Evolutionary conservation across 768 basidiomycete species (phyloP).

Genomic region (Mycena epipterygia): DNA sequence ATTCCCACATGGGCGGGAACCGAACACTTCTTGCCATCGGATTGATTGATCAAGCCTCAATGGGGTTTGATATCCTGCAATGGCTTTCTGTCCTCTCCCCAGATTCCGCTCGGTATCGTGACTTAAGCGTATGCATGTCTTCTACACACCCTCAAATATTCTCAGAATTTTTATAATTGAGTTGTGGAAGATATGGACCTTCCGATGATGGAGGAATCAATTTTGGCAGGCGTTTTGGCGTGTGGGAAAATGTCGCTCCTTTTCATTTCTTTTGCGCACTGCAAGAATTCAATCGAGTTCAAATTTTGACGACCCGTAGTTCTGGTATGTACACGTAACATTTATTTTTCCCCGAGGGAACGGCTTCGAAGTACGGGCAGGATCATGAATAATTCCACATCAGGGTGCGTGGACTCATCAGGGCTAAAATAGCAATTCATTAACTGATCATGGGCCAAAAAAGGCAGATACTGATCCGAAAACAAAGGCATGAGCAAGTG

Average conservation of each 20-base stretch:
- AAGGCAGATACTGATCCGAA: slow-evolving; percentile 17
- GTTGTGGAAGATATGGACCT: background rate
- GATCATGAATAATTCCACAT: slow-evolving; percentile 14
- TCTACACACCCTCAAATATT: slow-evolving; percentile 15
- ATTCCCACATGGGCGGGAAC: too few relatives aligned
- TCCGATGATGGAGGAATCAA: background rate
- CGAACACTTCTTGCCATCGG: too few relatives aligned
- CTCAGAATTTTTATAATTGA: slow-evolving; percentile 3
- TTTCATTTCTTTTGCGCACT: slow-evolving; percentile 6
- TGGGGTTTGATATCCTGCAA: too few relatives aligned
- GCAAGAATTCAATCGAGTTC: background rate
- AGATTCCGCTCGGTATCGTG: slow-evolving; percentile 11
- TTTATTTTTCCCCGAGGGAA: background rate
- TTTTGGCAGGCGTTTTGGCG: slow-evolving; percentile 22
- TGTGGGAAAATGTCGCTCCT: slow-evolving; percentile 16
- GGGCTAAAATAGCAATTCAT: slow-evolving; percentile 12
- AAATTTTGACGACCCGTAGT: background rate
- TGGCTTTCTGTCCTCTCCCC: background rate
- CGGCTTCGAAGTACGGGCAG: slow-evolving; percentile 6
- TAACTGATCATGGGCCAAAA: slow-evolving; percentile 14
- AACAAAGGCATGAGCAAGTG: background rate
- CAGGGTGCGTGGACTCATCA: too few relatives aligned
- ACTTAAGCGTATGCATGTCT: slow-evolving; percentile 12
- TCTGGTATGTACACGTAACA: background rate
- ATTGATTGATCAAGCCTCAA: too few relatives aligned